Evolutionary conservation across 345 rosid genomes (phyloP).

Genomic region (Aquilaria yunnanensis): DNA sequence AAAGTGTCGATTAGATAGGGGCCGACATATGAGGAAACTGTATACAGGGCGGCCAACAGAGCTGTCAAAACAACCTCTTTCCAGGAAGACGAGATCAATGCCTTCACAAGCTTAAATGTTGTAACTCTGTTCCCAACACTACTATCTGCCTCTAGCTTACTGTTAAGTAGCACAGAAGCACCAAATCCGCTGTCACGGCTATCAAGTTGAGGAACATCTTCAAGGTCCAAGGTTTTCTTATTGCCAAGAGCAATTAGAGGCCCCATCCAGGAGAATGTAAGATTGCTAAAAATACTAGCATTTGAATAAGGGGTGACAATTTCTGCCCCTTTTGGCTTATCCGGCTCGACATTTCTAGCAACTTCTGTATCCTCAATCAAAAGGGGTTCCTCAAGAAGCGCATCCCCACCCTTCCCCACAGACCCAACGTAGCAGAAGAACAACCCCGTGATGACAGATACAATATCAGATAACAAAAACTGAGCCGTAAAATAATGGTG

Average conservation of each 20-base stretch:
- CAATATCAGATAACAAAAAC: slow-evolving; percentile 11
- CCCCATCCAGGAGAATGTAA: slow-evolving; percentile 40
- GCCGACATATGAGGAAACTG: slow-evolving; percentile 31
- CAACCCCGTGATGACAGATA: slow-evolving; percentile 16
- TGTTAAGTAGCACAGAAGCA: slow-evolving; percentile 17
- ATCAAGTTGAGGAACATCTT: slow-evolving; percentile 44
- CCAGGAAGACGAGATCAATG: slow-evolving; percentile 24
- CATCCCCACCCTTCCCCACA: slow-evolving; percentile 2
- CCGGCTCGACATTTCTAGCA: slow-evolving; percentile 10
- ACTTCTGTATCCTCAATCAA: slow-evolving; percentile 16
- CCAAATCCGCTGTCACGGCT: slow-evolving; percentile 22
- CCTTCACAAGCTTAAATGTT: slow-evolving; percentile 26
- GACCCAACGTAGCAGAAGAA: slow-evolving; percentile 14
- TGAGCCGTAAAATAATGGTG: slow-evolving; percentile 5
- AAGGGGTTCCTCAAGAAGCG: slow-evolving; percentile 36
- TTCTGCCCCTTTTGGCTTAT: slow-evolving; percentile 16
- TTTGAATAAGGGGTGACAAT: slow-evolving; percentile 25
- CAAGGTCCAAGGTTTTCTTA: slow-evolving; percentile 29
- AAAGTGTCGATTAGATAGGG: slow-evolving; percentile 41
- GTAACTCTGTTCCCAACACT: slow-evolving; percentile 20
- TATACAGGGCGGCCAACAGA: slow-evolving; percentile 17
- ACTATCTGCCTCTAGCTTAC: slow-evolving; percentile 23
- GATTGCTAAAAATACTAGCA: slow-evolving; percentile 28
- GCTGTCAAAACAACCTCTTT: slow-evolving; percentile 23
- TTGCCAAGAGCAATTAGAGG: slow-evolving; percentile 30